Percentiles rank a stretch among this genome's conserved stretches.
phyloP scores from a whole-genome alignment of 345 rosid genomes.

The Eucalyptus grandis region DNA sequence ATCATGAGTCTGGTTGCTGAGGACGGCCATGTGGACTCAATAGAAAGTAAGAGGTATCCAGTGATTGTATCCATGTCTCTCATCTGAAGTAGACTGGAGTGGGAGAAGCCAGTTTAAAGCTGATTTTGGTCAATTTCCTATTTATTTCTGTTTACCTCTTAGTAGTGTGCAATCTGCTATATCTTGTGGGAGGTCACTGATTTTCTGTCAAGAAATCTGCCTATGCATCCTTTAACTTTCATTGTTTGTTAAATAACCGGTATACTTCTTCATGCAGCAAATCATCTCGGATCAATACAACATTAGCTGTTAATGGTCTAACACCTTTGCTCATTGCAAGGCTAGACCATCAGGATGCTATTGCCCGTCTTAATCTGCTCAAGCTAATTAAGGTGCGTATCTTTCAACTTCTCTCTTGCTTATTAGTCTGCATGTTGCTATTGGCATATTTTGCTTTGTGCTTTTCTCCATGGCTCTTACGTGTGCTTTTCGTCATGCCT shows the following conservation, averaged over 20 bases:
- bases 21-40: neutral
- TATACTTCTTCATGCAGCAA: slow-evolving; percentile 41
- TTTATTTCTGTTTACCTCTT: neutral
- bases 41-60: neutral
- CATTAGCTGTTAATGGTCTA: slow-evolving; percentile 93
- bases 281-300: slow-evolving; percentile 84
- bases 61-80: neutral
- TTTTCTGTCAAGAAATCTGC: neutral
- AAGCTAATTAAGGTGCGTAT: slow-evolving; percentile 74
- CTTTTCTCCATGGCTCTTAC: neutral
- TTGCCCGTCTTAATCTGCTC: slow-evolving; percentile 89
- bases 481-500: neutral
- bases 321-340: slow-evolving; percentile 81
- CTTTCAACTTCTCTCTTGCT: neutral
- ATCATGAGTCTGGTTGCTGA: neutral
- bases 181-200: neutral
- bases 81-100: neutral
- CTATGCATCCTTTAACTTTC: neutral
- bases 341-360: slow-evolving; percentile 95
- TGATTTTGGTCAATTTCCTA: neutral
- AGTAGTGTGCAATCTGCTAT: neutral
- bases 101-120: neutral
- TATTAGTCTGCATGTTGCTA: neutral
- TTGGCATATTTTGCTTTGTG: neutral
- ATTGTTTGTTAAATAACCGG: neutral